Evolutionary conservation across 768 basidiomycete species (phyloP).

Genomic region (Russula sp.): DNA sequence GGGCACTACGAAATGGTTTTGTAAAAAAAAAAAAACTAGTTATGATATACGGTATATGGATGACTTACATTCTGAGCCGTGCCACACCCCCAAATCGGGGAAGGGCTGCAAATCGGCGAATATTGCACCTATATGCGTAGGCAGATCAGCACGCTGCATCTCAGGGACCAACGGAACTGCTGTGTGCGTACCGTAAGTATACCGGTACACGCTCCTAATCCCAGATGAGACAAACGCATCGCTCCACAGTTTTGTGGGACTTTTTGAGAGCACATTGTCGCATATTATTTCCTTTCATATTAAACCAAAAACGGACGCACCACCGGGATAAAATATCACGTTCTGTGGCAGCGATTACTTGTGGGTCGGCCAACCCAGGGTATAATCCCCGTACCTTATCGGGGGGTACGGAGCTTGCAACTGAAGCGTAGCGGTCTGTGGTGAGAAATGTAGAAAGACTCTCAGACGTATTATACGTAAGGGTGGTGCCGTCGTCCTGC

Average conservation of each 20-base stretch:
- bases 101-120: conserved; percentile 5
- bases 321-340: conserved; percentile 15
- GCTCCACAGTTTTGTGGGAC: conserved; percentile 22
- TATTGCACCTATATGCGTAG: conserved; percentile 1
- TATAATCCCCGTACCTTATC: neutral
- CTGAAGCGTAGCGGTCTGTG: neutral
- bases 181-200: conserved; percentile 4
- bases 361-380: conserved; percentile 5
- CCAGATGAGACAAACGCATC: conserved; percentile 14
- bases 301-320: neutral
- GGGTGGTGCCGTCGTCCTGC: conserved; percentile 13
- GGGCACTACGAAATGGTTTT: conserved; percentile 22
- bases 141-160: neutral
- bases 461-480: neutral
- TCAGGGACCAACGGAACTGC: neutral
- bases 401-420: neutral
- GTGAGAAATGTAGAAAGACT: conserved; percentile 1
- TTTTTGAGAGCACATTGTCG: neutral
- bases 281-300: too few species aligned
- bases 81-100: neutral
- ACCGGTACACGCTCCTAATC: conserved; percentile 17
- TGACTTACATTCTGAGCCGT: conserved; percentile 6
- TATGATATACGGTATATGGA: neutral
- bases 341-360: conserved; percentile 9
- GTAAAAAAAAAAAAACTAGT: neutral